Evolutionary conservation across 31 red algal genomes (phyloP), one percentile per base, ranked within the genome.

Genomic region (Pterothamnion heteromorphum): DNA sequence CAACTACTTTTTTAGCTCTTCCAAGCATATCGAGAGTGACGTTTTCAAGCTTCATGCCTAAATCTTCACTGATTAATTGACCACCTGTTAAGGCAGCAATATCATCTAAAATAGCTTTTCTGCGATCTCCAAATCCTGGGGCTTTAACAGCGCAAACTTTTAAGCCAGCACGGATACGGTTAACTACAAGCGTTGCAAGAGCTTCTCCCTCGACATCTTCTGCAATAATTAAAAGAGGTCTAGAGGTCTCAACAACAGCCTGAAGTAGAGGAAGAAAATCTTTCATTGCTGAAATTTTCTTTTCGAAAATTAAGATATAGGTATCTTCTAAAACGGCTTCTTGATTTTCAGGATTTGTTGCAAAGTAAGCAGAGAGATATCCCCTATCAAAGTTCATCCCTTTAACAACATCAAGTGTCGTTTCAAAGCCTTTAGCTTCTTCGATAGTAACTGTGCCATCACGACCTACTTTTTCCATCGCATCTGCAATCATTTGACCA

Each of bases 171-270:
- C 96, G 95, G n/a, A 99, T 89, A 39, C 97, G 97, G 92, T 99
- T 99, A 23, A 99, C 96, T 20, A 99, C 96, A 35, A 99, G 88
- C 30, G 98, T 99, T 1, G 98, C 98, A 64, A 99, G 92, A 28
- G 98, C 98, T 90, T 99, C 98, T 41, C 95, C 95, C 74, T 99
- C 98, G 4, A 99, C 95, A 90, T 99, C 98, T 81, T 99, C 98
- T 44, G 98, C 98, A 92, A 99, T 96, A 38, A 99, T 99, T 27
- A 99, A 82, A 31, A 99, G 91, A 64, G 96, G 98, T n/a, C 95
- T 89, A 51, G 93, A 93, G 24, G 94, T 91, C 91, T 97, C 94
- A 88, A 96, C 92, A 2, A 99, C 94, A 74, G 86, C 92, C 91
- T 99, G 96, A 24, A 99, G 90, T 44, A 99, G 86, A 28, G 96